Conservation (phyloP, 129 eudicot species). For the Oenanthe sinensis region DNA sequence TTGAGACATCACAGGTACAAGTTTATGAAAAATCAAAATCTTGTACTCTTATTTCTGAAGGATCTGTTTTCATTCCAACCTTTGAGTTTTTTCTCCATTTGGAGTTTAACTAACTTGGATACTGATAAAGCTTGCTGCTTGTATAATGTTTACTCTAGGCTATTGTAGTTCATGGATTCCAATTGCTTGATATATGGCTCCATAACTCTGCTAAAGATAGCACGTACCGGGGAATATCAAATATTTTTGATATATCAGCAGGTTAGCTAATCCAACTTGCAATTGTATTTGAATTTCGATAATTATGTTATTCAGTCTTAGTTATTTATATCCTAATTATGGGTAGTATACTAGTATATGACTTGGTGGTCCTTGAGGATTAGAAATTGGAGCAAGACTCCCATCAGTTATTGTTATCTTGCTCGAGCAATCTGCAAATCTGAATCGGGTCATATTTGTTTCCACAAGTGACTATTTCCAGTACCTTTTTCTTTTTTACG, state of each 20-base stretch:
- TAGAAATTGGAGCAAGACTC: neutral
- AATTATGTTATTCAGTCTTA: neutral
- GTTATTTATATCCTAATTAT: neutral
- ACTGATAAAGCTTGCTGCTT: constrained; percentile 14
- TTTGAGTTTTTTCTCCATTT: no score
- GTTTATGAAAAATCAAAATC: neutral
- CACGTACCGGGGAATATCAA: constrained; percentile 44
- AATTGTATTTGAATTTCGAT: neutral
- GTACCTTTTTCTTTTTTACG: neutral
- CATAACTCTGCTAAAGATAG: constrained; percentile 58
- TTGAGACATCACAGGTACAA: constrained; percentile 76
- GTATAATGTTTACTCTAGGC: constrained; percentile 37
- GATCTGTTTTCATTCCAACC: neutral
- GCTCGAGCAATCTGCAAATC: neutral
- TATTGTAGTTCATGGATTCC: constrained; percentile 84
- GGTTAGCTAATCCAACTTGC: constrained; percentile 26
- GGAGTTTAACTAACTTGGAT: neutral
- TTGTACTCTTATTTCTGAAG: neutral
- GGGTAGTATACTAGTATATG: neutral
- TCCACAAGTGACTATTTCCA: neutral
- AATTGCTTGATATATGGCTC: constrained; percentile 70
- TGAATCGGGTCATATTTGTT: neutral
- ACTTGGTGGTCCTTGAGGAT: neutral
- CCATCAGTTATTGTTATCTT: neutral
- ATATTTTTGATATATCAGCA: constrained; percentile 63